A percentile compares a stretch with the other conserved stretches of the same genome.
Evolutionary conservation across 257 asterid species (phyloP).

Genomic region (Orobanche coerulescens): DNA sequence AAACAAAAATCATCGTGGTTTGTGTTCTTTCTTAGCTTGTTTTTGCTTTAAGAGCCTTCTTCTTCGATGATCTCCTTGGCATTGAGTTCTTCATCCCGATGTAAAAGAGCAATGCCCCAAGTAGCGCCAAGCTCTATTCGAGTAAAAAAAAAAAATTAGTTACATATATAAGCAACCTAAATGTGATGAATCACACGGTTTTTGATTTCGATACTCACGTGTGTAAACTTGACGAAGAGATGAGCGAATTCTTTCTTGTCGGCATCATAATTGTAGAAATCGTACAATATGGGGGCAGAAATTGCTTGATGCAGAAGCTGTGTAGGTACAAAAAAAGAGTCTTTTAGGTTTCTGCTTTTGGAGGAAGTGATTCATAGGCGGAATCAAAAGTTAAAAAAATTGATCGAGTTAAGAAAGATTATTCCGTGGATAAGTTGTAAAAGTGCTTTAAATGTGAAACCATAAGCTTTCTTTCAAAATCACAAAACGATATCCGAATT

Average conservation of each 20-base stretch:
- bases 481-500: not conserved
- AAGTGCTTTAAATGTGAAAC: not conserved
- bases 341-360: too few species aligned
- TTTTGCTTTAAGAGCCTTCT: slow-evolving; percentile 64
- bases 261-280: slow-evolving; percentile 78
- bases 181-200: not conserved
- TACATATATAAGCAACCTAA: slow-evolving; percentile 1
- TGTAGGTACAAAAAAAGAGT: slow-evolving; percentile 10
- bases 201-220: slow-evolving; percentile 32
- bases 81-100: slow-evolving; percentile 86
- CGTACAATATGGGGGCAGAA: slow-evolving; percentile 61
- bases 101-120: slow-evolving; percentile 78
- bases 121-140: slow-evolving; percentile 60
- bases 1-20: slow-evolving; percentile 6
- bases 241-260: slow-evolving; percentile 61
- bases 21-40: slow-evolving; percentile 40
- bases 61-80: slow-evolving; percentile 66
- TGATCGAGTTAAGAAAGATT: too few species aligned
- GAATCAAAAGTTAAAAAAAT: too few species aligned
- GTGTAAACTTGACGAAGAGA: slow-evolving; percentile 57
- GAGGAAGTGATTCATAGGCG: too few species aligned
- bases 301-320: slow-evolving; percentile 77
- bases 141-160: slow-evolving; percentile 3
- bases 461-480: not conserved
- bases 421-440: too few species aligned